A percentile compares a stretch with the other conserved stretches of the same genome.
These are phyloP conservation scores for Setaria italica DNA, from an alignment of 202 grass and related monocot genomes.

Conservation along the genomic window DNA sequence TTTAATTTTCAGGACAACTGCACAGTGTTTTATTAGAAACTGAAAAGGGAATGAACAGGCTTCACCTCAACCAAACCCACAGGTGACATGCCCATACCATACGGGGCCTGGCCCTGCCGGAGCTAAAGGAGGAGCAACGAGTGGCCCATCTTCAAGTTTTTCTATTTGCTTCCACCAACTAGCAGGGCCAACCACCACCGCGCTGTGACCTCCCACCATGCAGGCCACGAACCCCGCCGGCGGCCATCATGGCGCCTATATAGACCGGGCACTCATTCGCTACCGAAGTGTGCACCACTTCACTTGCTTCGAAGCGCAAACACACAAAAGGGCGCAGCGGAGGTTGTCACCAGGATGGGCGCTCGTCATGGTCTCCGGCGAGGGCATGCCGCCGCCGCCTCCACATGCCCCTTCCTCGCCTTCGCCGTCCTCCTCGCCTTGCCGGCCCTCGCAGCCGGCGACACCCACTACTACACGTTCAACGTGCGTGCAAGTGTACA, in stretches of 20 bases:
- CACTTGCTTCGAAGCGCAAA: slow-evolving; percentile 54
- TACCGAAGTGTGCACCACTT: slow-evolving; percentile 48
- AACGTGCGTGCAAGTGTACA: background rate
- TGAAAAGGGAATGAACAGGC: background rate
- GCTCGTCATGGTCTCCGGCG: slow-evolving; percentile 18
- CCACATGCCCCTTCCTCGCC: slow-evolving; percentile 37
- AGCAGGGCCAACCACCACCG: slow-evolving; percentile 51
- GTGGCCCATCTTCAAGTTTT: slow-evolving; percentile 37
- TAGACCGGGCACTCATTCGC: slow-evolving; percentile 40
- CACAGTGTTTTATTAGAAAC: background rate
- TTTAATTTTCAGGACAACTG: background rate
- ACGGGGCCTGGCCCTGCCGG: background rate
- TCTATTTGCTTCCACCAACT: slow-evolving; percentile 33
- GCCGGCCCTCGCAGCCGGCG: slow-evolving; percentile 36
- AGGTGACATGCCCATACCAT: background rate
- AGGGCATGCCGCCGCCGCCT: slow-evolving; percentile 5
- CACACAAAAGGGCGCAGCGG: background rate
- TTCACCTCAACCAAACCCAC: background rate
- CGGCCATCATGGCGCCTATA: slow-evolving; percentile 47
- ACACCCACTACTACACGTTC: slow-evolving; percentile 58
- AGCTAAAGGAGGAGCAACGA: slow-evolving; percentile 10
- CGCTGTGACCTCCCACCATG: slow-evolving; percentile 63
- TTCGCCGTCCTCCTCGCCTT: slow-evolving; percentile 41
- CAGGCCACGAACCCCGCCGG: slow-evolving; percentile 33
- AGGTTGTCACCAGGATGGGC: background rate